Conservation (phyloP, 1,284 basidiomycete genomes). For the Gomphus sp. region DNA sequence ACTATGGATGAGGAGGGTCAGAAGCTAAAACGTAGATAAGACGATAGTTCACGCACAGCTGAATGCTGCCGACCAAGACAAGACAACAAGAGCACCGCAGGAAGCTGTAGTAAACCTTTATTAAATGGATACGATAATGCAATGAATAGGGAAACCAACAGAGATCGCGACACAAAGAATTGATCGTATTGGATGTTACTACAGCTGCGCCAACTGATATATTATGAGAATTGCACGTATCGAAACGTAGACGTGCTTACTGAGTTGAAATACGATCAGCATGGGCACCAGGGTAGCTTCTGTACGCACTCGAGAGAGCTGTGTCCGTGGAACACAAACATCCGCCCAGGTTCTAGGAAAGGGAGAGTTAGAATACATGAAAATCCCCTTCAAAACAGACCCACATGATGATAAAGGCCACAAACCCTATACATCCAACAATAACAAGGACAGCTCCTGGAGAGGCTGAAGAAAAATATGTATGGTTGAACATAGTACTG, state of each 20-base stretch:
- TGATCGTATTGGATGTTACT: neutral
- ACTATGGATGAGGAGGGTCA: neutral
- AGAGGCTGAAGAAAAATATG: neutral
- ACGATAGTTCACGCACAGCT: neutral
- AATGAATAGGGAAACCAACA: neutral
- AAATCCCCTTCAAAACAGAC: neutral
- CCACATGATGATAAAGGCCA: neutral
- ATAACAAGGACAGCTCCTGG: conserved; percentile 8
- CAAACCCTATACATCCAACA: neutral
- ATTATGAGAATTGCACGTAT: neutral
- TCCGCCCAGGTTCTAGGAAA: conserved; percentile 3
- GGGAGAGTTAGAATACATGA: neutral
- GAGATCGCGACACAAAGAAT: conserved; percentile 3
- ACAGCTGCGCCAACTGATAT: conserved; percentile 1
- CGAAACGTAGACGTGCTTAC: neutral
- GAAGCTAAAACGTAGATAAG: neutral
- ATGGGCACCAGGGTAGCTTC: neutral
- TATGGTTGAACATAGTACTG: neutral
- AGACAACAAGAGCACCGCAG: conserved; percentile 2
- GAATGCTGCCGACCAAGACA: conserved; percentile 8
- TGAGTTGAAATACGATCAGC: conserved; percentile 2
- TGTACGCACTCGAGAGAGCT: neutral
- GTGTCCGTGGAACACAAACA: neutral
- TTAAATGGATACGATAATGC: neutral
- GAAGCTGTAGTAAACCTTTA: neutral